Base-by-base conservation (phyloP, 768 basidiomycete genomes). In the Tremella mesenterica region DNA sequence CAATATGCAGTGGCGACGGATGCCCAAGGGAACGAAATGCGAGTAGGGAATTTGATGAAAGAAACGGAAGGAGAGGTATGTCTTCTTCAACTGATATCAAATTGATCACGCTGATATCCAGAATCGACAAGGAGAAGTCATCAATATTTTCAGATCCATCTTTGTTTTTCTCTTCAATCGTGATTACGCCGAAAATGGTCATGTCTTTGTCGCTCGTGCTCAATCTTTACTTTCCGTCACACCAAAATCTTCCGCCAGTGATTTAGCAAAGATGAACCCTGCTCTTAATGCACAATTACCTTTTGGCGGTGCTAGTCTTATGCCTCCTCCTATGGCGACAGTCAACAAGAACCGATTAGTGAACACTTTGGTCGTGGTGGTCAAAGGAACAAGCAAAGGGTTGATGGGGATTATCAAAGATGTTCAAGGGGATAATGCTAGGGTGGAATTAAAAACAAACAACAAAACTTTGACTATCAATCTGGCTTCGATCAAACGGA, bases 131-230 rank as follows among this genome's bases (percentile, higher is more conserved):
- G 95, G 95, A 43, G 81, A 82, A 52, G 86, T 97, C 12, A 77
- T 99, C 25, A 92, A 96, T 65, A 89, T 91, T 38, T 86, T 93
- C 72, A 90, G 93, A 68, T 89, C 91, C 0, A 84, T 88, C 73
- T 93, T 83, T 63, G 90, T 88, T 2, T 99, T 96, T 79, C 75
- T 97, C 43, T 85, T 92, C 75, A 93, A 92, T 65, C 85, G 92
- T 13, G 91, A 96, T 47, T 79, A 88, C 48, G 66, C 79, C 18
- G 91, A 96, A 73, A 91, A 97, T 63, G 85, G 88, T 20, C 95
- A 95, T 53, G 84, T 97, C 25, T 99, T 92, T 67, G 89, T 99
- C 47, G 86, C 89, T 0, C 84, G 90, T 31, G 82, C 88, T 13
- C 83, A 87, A 36, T 81, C 84, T 1, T 77, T 96, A 39, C 81